These are phyloP conservation scores for Ophiostoma sp. DNA, from an alignment of 2,329 filamentous ascomycete species.

Conservation along the genomic window DNA sequence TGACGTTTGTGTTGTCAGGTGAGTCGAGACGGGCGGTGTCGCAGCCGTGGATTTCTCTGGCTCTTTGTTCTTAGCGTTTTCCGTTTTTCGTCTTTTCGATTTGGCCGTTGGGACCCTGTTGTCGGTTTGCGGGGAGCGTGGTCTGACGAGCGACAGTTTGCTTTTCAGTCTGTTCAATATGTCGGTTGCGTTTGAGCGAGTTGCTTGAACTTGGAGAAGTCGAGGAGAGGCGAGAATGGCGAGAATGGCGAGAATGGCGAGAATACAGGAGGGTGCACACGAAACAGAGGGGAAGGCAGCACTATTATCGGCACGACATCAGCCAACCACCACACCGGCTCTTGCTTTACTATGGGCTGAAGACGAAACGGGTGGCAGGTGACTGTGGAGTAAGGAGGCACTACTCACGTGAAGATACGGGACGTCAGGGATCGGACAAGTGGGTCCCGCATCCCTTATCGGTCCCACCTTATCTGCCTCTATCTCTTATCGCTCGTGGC, in stretches of 20 bases:
- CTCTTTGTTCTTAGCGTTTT: slow-evolving; percentile 6
- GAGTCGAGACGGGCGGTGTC: slow-evolving; percentile 10
- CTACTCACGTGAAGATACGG: slow-evolving; percentile 18
- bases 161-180: not conserved
- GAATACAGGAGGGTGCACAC: slow-evolving; percentile 8
- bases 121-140: not conserved
- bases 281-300: slow-evolving; percentile 21
- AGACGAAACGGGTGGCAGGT: slow-evolving; percentile 18
- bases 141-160: not conserved
- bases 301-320: slow-evolving; percentile 17
- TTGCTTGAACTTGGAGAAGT: slow-evolving; percentile 9
- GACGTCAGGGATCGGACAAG: not conserved
- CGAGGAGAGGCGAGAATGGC: slow-evolving; percentile 13
- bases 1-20: not conserved
- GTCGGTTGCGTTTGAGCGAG: not conserved
- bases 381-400: slow-evolving; percentile 2
- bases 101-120: not conserved
- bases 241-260: slow-evolving; percentile 12
- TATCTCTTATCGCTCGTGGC: not conserved
- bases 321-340: slow-evolving; percentile 1
- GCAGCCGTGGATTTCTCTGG: slow-evolving; percentile 8
- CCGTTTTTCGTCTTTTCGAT: too few species aligned
- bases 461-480: too few species aligned
- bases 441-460: not conserved
- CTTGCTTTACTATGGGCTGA: slow-evolving; percentile 10